These are phyloP conservation scores for Komagataella phaffii DNA, from an alignment of 805 yeast species.

Conservation along the genomic window DNA sequence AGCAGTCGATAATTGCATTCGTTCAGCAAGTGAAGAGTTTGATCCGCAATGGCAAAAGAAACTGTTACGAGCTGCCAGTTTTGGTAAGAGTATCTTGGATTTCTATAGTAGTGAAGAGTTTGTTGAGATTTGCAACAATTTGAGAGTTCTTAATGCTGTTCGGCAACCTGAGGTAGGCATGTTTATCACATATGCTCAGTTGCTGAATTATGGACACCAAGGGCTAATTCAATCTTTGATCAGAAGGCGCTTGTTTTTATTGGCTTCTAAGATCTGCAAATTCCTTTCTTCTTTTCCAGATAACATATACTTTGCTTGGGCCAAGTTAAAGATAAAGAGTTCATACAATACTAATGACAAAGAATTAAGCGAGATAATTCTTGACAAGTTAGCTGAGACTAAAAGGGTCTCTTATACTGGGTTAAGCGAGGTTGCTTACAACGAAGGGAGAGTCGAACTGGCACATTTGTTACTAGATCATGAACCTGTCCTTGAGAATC, in stretches of 20 bases:
- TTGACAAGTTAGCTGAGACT: constrained; percentile 25
- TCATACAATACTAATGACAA: constrained; percentile 44
- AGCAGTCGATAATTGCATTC: constrained; percentile 62
- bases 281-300: constrained; percentile 32
- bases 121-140: constrained; percentile 42
- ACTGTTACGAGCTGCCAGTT: constrained; percentile 65
- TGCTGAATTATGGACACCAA: constrained; percentile 37
- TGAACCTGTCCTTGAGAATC: constrained; percentile 52
- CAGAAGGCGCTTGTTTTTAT: constrained; percentile 41
- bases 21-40: constrained; percentile 68
- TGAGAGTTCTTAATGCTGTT: constrained; percentile 60
- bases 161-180: constrained; percentile 55
- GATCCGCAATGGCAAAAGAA: constrained; percentile 71
- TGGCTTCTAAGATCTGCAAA: constrained; percentile 50
- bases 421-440: constrained; percentile 52
- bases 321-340: constrained; percentile 48
- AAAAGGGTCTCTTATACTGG: constrained; percentile 39
- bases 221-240: constrained; percentile 43
- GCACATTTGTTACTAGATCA: constrained; percentile 54
- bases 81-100: constrained; percentile 62
- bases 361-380: constrained; percentile 36
- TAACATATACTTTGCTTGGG: constrained; percentile 66
- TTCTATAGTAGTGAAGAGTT: constrained; percentile 46
- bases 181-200: constrained; percentile 48
- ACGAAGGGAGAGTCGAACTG: constrained; percentile 67